Evolutionary conservation across 2,329 filamentous ascomycete species (phyloP), one percentile per base, ranked within the genome.

Genomic region (Ilyonectria destructans): DNA sequence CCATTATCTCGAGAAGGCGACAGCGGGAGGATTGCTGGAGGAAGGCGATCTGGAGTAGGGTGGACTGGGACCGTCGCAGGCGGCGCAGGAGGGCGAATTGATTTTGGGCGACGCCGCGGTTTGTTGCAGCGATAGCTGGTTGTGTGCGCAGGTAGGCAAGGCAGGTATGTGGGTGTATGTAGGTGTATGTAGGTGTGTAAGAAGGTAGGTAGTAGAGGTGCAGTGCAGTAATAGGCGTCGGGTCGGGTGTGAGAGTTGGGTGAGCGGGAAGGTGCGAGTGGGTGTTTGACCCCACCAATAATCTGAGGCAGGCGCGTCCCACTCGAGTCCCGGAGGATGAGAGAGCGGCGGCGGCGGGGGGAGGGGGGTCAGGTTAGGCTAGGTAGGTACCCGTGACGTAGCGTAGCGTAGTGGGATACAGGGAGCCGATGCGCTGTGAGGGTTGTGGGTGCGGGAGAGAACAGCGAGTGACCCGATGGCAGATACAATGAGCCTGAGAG

Each of bases 1-100:
- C 70, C 74, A 76, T 76, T 71, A 70, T 76, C 74, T 74, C 52
- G 54, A n/a, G 35, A 58, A 56, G 58, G 57, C 65, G 52, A 29
- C 40, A 58, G 19, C 45, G 52, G 55, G 40, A 54, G 61, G 51
- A 65, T 54, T 49, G 55, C 64, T 61, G 43, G 43, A 62, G 58
- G 63, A 49, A 46, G 68, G 59, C 51, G 58, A 55, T 56, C 35
- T 52, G 55, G 57, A 63, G 62, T 58, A 60, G 23, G 60, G 40
- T 43, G 49, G 48, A 68, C 65, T 51, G 64, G 23, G 62, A 62
- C 43, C 61, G 66, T 68, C 62, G 63, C 66, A 73, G 70, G 54
- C 63, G 31, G 58, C 62, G 48, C 64, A 58, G 64, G 54, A 62
- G 19, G 64, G 45, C 46, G 64, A 62, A 62, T 67, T 67, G 58